Evolutionary conservation across 352 stramenopile species (phyloP).

Genomic region (Globisporangium cystogenes): DNA sequence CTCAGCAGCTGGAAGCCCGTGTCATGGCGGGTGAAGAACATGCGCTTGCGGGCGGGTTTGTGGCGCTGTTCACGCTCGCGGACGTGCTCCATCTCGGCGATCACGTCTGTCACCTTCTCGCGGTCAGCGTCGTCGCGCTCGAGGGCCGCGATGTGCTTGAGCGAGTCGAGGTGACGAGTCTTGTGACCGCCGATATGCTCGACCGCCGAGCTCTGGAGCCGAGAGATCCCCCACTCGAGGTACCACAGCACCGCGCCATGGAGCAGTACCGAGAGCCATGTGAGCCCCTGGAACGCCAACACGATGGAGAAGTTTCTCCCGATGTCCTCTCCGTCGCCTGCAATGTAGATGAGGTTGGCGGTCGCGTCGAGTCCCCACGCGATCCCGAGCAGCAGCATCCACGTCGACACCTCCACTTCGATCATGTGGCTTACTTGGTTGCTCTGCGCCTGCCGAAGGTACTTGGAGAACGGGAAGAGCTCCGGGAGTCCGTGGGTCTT

Average conservation of each 20-base stretch:
- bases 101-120: constrained; percentile 18
- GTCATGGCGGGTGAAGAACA: constrained; percentile 8
- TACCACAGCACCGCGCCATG: constrained; percentile 32
- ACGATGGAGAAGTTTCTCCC: constrained; percentile 18
- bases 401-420: constrained; percentile 66
- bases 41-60: not conserved
- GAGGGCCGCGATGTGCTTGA: constrained; percentile 13
- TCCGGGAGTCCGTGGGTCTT: constrained; percentile 34
- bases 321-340: constrained; percentile 13
- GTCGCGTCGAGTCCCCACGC: constrained; percentile 29
- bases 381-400: constrained; percentile 44
- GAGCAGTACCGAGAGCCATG: constrained; percentile 26
- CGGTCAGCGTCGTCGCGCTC: constrained; percentile 11
- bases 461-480: constrained; percentile 70
- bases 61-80: constrained; percentile 7
- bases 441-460: constrained; percentile 59
- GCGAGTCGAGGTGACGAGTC: constrained; percentile 9
- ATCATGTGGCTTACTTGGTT: constrained; percentile 80
- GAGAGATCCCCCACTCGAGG: constrained; percentile 21
- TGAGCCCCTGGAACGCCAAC: constrained; percentile 25
- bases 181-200: constrained; percentile 6
- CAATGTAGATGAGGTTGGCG: constrained; percentile 7
- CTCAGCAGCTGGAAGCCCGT: constrained; percentile 27
- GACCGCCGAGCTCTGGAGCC: constrained; percentile 24
- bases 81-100: constrained; percentile 19